Percentiles rank a stretch among this genome's conserved stretches.
These are phyloP conservation scores for Yarrowia galli DNA, from an alignment of 1,139 yeast species.

Conservation along the genomic window DNA sequence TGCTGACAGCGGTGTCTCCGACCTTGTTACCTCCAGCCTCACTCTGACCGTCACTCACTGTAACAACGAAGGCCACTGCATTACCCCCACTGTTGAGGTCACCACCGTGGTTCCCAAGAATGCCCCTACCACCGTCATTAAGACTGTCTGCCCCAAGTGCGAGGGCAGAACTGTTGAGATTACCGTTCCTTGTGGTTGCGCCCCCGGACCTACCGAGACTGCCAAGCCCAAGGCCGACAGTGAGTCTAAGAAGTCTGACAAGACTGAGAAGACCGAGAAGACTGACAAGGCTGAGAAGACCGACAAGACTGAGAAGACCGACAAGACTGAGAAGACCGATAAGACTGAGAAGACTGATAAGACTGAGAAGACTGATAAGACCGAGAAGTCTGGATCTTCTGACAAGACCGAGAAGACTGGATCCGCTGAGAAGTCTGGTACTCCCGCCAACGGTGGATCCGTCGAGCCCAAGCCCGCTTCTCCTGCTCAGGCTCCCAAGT, in stretches of 20 bases:
- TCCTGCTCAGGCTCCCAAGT: background rate
- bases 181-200: background rate
- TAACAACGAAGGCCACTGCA: background rate
- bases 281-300: too few species aligned
- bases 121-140: slow-evolving; percentile 15
- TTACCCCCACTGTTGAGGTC: slow-evolving; percentile 6
- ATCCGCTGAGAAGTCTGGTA: background rate
- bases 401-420: background rate
- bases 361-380: background rate
- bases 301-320: background rate
- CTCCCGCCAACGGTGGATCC: too few species aligned
- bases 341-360: background rate
- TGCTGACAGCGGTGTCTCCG: background rate
- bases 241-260: background rate
- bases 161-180: slow-evolving; percentile 6
- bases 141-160: slow-evolving; percentile 11
- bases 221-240: background rate
- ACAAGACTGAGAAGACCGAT: background rate
- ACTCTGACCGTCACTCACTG: slow-evolving; percentile 17
- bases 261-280: too few species aligned
- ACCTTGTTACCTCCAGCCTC: slow-evolving; percentile 1
- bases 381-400: background rate
- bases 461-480: background rate
- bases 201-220: background rate
- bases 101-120: slow-evolving; percentile 12